Percentiles rank a stretch among this genome's conserved stretches.
Evolutionary conservation across 257 asterid genomes (phyloP).

Genomic region (Solanum ahanhuiri): DNA sequence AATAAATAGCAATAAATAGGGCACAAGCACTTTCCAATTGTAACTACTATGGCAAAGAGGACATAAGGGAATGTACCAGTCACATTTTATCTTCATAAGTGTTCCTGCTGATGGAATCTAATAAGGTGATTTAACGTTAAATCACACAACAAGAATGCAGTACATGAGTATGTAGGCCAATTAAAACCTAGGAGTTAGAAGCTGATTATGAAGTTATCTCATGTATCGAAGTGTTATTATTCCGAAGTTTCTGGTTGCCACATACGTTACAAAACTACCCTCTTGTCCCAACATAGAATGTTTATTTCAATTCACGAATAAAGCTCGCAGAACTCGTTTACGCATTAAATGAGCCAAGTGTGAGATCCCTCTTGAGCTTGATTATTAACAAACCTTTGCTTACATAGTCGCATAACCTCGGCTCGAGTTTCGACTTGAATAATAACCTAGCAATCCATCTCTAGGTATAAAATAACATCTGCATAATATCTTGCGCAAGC

Average conservation of each 20-base stretch:
- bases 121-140: neutral
- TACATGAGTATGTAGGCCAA: neutral
- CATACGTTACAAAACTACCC: neutral
- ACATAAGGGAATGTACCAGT: neutral
- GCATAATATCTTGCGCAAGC: neutral
- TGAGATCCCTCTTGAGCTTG: neutral
- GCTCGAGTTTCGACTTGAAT: neutral
- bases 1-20: neutral
- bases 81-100: neutral
- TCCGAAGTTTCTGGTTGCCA: neutral
- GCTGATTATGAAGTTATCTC: neutral
- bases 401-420: neutral
- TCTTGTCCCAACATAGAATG: neutral
- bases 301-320: neutral
- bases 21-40: neutral
- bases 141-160: neutral
- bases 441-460: neutral
- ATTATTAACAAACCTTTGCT: neutral
- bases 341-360: neutral
- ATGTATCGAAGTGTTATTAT: neutral
- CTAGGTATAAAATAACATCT: neutral
- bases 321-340: neutral
- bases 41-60: neutral
- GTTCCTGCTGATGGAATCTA: neutral
- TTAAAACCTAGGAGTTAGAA: neutral